phyloP scores from a whole-genome alignment of 805 yeast species.

The Candida sphagnicola region DNA sequence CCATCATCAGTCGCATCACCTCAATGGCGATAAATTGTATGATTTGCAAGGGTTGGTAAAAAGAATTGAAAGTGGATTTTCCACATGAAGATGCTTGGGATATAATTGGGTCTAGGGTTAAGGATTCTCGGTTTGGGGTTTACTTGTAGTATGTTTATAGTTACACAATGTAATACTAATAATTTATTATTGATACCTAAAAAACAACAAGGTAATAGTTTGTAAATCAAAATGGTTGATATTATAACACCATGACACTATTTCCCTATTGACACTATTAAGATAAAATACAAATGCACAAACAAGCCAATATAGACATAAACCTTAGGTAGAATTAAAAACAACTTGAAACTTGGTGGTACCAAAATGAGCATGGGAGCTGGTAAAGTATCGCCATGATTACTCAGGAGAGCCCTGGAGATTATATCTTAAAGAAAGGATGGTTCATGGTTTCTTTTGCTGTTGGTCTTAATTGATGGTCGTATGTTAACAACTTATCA shows the following conservation, averaged over 20 bases:
- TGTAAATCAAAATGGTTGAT: too few relatives aligned
- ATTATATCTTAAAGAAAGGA: conserved; percentile 29
- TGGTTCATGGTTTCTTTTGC: conserved; percentile 87
- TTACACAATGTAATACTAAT: not conserved
- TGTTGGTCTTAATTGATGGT: conserved; percentile 84
- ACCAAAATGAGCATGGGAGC: too few relatives aligned
- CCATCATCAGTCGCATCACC: conserved; percentile 20
- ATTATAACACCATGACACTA: not conserved
- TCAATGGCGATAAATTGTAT: conserved; percentile 16
- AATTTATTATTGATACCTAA: not conserved
- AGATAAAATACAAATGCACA: not conserved
- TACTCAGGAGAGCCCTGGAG: too few relatives aligned
- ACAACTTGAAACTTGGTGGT: too few relatives aligned
- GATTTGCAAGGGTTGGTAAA: conserved; percentile 20
- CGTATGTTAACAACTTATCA: conserved; percentile 75
- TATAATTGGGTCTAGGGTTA: too few relatives aligned
- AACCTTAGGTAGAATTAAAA: not conserved
- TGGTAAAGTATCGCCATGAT: too few relatives aligned
- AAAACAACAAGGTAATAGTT: too few relatives aligned
- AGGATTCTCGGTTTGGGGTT: too few relatives aligned
- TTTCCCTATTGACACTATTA: not conserved
- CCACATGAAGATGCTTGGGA: too few relatives aligned
- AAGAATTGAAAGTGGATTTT: conserved; percentile 22
- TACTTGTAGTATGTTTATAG: too few relatives aligned
- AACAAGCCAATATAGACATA: not conserved